Base-by-base conservation (phyloP, 371 early-diverging fungal genomes). In the Dinochytrium kinnereticum region DNA sequence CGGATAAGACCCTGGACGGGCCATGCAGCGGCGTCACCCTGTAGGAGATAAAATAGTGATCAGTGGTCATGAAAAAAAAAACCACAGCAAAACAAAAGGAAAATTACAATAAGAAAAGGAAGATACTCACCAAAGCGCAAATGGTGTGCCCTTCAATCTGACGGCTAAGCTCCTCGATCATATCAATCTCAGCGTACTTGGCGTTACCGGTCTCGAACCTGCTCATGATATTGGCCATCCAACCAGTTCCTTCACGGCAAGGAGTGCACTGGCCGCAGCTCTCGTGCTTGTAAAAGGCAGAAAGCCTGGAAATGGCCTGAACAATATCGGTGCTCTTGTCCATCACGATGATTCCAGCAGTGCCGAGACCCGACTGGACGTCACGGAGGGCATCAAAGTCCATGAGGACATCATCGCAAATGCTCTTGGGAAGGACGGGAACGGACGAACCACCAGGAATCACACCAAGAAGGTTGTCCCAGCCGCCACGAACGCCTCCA, bases 101-200 rank as follows among this genome's bases (percentile, higher is more conserved):
- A n/a, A n/a, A n/a, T n/a, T n/a, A n/a, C n/a, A n/a, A 51, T 68
- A 67, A 64, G 13, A 37, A 26, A 51, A 40, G 1, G 66, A 21
- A 0, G 2, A 17, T 5, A 39, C 79, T 68, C 74, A 86, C 86
- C 83, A 98, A 83, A 50, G 98, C 98, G 82, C 98, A 98, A 74
- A 98, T 98, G 31, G 98, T 97, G 80, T 97, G 97, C 7, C 98
- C 98, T 84, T 98, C 97, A 81, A 98, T 98, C 85, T 97, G 95
- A 81, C 94, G 90, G 53, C 95, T 91, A 68, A 98, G 85, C 83
- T 97, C 97, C 71, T 90, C 88, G 40, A 92, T 90, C 91, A 90
- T 90, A 82, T 98, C 97, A 83, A 98, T 96, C 82, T 96, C 98
- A 51, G 91, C 89, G 40, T 86, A 80, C 26, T 89, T 88, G 15